These are phyloP conservation scores for Vigna mungo DNA, from an alignment of 306 rosid genomes.

Conservation along the genomic window DNA sequence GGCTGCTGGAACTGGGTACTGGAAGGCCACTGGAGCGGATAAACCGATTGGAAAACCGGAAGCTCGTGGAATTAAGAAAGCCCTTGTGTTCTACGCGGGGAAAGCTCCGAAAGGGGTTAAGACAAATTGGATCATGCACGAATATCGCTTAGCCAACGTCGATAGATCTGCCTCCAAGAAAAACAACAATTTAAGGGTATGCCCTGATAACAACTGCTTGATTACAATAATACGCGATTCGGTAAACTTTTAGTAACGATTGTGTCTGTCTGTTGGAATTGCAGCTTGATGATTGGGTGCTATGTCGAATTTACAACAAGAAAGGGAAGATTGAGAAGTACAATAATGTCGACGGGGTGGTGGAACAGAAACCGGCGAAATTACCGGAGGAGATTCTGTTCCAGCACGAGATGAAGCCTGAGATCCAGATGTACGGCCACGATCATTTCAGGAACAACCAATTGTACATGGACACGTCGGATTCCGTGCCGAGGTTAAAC, in stretches of 20 bases:
- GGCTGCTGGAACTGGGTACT: constrained; percentile 86
- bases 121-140: constrained; percentile 99
- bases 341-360: background rate
- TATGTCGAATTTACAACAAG: constrained; percentile 96
- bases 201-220: background rate
- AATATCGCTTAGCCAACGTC: constrained; percentile 93
- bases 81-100: constrained; percentile 90
- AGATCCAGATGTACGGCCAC: constrained; percentile 42
- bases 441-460: constrained; percentile 46
- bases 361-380: constrained; percentile 33
- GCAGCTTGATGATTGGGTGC: constrained; percentile 98
- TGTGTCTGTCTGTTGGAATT: background rate
- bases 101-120: constrained; percentile 88
- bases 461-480: constrained; percentile 59
- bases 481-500: constrained; percentile 69
- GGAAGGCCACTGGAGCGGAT: constrained; percentile 99
- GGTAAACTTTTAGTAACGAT: background rate
- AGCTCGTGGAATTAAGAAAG: constrained; percentile 85
- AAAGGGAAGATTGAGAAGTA: constrained; percentile 74
- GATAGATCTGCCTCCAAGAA: constrained; percentile 86
- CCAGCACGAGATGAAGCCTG: constrained; percentile 69
- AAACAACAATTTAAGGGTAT: constrained; percentile 69
- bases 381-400: constrained; percentile 35
- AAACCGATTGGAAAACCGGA: constrained; percentile 92
- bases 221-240: background rate